Percentiles rank a stretch among this genome's conserved stretches.
Conservation (phyloP, 495 filamentous ascomycete genomes). For the Tuber microsphaerosporum region DNA sequence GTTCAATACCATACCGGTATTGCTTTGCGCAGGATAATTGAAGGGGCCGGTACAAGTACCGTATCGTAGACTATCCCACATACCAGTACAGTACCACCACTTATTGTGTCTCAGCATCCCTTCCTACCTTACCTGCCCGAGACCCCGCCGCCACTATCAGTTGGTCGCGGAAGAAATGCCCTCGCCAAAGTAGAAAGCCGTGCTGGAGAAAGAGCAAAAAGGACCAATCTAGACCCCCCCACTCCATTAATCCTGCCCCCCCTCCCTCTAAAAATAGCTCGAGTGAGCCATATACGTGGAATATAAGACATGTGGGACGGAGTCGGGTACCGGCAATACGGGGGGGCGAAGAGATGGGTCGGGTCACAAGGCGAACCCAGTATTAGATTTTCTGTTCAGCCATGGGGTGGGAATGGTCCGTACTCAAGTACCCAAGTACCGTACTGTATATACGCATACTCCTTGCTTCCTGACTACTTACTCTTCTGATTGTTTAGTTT, state of each 20-base stretch:
- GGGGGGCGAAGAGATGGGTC: neutral
- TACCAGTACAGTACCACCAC: too few relatives aligned
- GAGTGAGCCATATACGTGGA: neutral
- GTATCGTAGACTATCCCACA: neutral
- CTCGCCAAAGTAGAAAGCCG: neutral
- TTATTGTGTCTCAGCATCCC: neutral
- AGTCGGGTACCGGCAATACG: neutral
- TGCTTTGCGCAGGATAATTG: neutral
- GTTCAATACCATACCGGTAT: neutral
- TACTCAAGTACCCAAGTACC: too few relatives aligned
- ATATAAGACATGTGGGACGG: neutral
- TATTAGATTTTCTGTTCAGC: neutral
- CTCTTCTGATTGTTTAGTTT: too few relatives aligned
- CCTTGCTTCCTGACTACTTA: too few relatives aligned
- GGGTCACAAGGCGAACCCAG: neutral
- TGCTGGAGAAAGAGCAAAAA: neutral
- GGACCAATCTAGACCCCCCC: neutral
- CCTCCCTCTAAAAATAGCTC: neutral
- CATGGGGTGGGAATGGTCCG: neutral
- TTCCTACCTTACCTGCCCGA: neutral
- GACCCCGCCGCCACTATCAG: neutral
- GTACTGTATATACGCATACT: too few relatives aligned
- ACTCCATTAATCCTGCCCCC: neutral
- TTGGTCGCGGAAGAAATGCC: neutral
- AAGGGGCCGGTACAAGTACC: neutral